These are phyloP conservation scores for Marasmius sp. DNA, from an alignment of 1,284 basidiomycete genomes.

Conservation along the genomic window DNA sequence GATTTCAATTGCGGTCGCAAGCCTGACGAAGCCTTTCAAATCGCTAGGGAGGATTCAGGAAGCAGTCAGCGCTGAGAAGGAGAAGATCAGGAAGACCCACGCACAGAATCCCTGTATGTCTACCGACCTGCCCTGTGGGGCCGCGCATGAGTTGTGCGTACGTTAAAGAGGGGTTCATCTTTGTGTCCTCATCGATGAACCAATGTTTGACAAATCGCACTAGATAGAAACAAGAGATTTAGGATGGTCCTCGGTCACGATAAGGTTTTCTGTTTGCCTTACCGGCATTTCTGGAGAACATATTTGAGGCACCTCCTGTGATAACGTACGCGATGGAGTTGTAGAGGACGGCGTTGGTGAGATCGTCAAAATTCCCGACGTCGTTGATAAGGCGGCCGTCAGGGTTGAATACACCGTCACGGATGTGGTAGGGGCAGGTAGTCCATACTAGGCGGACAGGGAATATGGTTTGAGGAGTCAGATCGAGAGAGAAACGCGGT, in stretches of 20 bases:
- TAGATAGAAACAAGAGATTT: slow-evolving; percentile 14
- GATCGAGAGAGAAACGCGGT: background rate
- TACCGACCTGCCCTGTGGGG: slow-evolving; percentile 51
- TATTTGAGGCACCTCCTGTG: slow-evolving; percentile 24
- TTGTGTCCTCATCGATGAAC: slow-evolving; percentile 58
- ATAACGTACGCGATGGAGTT: slow-evolving; percentile 58
- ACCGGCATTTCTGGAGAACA: slow-evolving; percentile 34
- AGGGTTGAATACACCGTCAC: slow-evolving; percentile 67
- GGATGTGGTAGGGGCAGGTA: slow-evolving; percentile 52
- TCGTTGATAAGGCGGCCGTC: slow-evolving; percentile 59
- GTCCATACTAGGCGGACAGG: slow-evolving; percentile 48
- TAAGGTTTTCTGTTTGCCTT: slow-evolving; percentile 10
- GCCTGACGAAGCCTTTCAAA: slow-evolving; percentile 59
- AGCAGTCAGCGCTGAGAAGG: background rate
- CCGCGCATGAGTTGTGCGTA: slow-evolving; percentile 68
- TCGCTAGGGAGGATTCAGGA: slow-evolving; percentile 45
- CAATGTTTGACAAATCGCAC: slow-evolving; percentile 51
- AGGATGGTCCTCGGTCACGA: background rate
- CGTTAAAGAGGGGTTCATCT: slow-evolving; percentile 68
- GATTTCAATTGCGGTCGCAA: slow-evolving; percentile 57
- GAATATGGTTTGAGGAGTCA: slow-evolving; percentile 3
- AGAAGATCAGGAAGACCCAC: slow-evolving; percentile 14
- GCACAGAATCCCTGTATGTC: slow-evolving; percentile 59
- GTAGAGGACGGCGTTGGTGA: slow-evolving; percentile 63
- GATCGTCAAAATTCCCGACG: slow-evolving; percentile 48